Evolutionary conservation across 768 basidiomycete genomes (phyloP).

Genomic region (Leccinum incarnatum): DNA sequence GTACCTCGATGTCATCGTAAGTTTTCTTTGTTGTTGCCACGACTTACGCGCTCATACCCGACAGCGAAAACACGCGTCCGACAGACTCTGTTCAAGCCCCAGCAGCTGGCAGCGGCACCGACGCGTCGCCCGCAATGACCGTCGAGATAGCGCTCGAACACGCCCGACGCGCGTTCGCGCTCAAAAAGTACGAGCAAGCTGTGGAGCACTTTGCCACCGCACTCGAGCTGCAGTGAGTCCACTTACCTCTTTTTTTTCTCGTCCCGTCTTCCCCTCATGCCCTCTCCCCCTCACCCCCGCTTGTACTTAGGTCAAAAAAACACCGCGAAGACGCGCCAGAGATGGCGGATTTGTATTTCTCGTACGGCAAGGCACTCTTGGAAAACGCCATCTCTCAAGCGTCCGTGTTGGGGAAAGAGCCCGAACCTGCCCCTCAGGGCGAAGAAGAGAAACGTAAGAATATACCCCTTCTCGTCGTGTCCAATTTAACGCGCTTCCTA

Average conservation of each 20-base stretch:
- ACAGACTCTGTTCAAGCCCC: background rate
- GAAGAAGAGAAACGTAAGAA: conserved; percentile 40
- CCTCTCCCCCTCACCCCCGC: background rate
- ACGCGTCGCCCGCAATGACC: conserved; percentile 31
- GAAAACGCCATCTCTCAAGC: conserved; percentile 88
- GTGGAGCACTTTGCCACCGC: conserved; percentile 82
- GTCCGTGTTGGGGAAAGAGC: conserved; percentile 86
- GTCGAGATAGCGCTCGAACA: conserved; percentile 67
- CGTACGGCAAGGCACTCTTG: conserved; percentile 89
- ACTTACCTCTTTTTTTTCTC: background rate
- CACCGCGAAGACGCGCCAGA: conserved; percentile 80
- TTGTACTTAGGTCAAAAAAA: conserved; percentile 59
- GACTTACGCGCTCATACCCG: background rate
- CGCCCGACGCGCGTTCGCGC: conserved; percentile 85
- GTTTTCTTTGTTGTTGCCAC: background rate
- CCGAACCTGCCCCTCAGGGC: conserved; percentile 45
- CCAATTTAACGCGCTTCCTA: conserved; percentile 11
- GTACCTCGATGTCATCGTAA: conserved; percentile 24
- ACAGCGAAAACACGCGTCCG: conserved; percentile 13
- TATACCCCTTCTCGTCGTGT: background rate
- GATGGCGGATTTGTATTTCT: conserved; percentile 83
- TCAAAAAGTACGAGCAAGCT: conserved; percentile 82
- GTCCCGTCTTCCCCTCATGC: no score
- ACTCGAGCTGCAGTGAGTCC: conserved; percentile 76
- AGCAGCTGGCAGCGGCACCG: conserved; percentile 3